A percentile compares a stretch with the other conserved stretches of the same genome.
Conservation (phyloP, 345 rosid genomes). For the Ailanthus altissimus region DNA sequence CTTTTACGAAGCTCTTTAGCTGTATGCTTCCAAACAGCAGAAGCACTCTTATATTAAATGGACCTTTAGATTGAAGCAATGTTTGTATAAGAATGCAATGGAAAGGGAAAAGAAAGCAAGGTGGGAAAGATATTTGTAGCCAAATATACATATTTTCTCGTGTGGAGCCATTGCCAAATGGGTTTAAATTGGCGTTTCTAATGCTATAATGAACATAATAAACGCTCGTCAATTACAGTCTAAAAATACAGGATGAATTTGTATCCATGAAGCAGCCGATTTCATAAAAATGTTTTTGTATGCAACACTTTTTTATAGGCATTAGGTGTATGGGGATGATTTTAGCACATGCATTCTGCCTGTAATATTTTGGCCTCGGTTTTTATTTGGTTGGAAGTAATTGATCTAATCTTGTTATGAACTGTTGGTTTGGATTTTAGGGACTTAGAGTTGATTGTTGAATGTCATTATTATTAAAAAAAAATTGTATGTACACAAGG, state of each 20-base stretch:
- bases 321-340: neutral
- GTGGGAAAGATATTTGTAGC: neutral
- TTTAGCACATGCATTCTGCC: too few relatives aligned
- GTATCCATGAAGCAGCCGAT: neutral
- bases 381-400: neutral
- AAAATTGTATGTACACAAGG: neutral
- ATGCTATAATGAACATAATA: neutral
- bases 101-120: neutral
- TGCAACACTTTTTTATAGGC: neutral
- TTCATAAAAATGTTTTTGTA: neutral
- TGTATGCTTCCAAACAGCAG: too few relatives aligned
- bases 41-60: too few relatives aligned
- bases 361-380: neutral
- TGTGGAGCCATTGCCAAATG: neutral
- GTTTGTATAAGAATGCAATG: neutral
- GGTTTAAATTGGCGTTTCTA: neutral
- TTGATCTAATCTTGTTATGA: neutral
- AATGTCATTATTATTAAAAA: neutral
- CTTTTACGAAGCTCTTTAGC: too few relatives aligned
- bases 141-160: neutral
- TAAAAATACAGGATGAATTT: neutral
- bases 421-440: neutral
- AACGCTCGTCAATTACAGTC: neutral
- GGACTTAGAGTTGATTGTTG: neutral
- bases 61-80: neutral